These are phyloP conservation scores for Citrus trifoliata DNA, from an alignment of 345 rosid genomes.

Conservation along the genomic window DNA sequence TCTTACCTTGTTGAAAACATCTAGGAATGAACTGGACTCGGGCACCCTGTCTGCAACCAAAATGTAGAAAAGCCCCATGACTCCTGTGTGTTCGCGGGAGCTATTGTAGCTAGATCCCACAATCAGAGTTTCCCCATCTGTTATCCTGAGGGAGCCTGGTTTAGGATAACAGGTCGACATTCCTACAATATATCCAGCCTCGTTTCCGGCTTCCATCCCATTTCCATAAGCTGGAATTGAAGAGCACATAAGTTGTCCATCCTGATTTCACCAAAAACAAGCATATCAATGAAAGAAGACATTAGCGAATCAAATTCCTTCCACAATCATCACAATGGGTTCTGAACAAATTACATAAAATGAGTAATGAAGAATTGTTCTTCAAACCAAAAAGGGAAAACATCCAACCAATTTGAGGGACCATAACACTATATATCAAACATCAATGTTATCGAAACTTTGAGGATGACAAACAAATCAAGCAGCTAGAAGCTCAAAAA, in stretches of 20 bases:
- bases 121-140: conserved; percentile 52
- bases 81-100: conserved; percentile 56
- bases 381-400: background rate
- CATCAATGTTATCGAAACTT: background rate
- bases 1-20: conserved; percentile 33
- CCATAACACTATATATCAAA: background rate
- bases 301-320: background rate
- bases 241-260: conserved; percentile 54
- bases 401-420: background rate
- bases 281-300: conserved; percentile 2
- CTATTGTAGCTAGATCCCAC: conserved; percentile 67
- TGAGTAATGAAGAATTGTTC: background rate
- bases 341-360: background rate
- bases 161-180: conserved; percentile 86
- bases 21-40: conserved; percentile 11
- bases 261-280: conserved; percentile 33
- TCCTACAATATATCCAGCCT: conserved; percentile 86
- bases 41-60: conserved; percentile 56
- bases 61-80: conserved; percentile 82
- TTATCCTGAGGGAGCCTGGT: conserved; percentile 60
- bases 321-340: background rate
- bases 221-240: conserved; percentile 63
- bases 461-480: background rate
- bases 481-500: background rate
- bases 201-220: conserved; percentile 79